Percentiles rank a stretch among this genome's conserved stretches.
Conservation (phyloP, 495 filamentous ascomycete species). For the Xylaria scruposa region DNA sequence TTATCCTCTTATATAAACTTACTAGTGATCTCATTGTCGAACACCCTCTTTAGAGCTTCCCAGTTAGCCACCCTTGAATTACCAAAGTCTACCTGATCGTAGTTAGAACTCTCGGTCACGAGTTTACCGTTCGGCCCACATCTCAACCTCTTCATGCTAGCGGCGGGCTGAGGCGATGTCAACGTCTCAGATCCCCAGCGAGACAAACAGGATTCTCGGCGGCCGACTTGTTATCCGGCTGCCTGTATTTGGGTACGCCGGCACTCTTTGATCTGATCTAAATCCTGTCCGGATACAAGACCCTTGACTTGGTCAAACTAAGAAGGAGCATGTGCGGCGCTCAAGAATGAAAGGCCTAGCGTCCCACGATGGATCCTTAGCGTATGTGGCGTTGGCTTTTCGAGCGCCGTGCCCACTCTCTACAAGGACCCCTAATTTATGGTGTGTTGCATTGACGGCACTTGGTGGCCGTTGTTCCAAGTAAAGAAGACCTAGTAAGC, state of each 20-base stretch:
- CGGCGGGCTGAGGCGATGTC: not conserved
- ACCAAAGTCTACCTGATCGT: not conserved
- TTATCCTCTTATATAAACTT: not conserved
- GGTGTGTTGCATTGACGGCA: conserved; percentile 3
- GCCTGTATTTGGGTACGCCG: not conserved
- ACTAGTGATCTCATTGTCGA: not conserved
- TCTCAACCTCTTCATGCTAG: not conserved
- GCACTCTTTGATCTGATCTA: not conserved
- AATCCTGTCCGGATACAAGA: not conserved
- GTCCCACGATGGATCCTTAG: not conserved
- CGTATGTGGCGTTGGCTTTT: not conserved
- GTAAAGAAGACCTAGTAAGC: not conserved
- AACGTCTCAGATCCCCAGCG: not conserved
- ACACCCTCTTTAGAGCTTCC: not conserved
- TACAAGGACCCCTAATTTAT: not conserved
- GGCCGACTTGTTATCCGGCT: not conserved
- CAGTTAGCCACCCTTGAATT: not conserved
- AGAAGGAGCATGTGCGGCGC: not conserved
- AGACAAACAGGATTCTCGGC: not conserved
- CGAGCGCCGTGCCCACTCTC: not conserved
- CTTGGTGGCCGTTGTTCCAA: not conserved
- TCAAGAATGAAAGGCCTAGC: not conserved
- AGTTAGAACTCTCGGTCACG: conserved; percentile 1
- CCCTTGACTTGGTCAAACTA: not conserved
- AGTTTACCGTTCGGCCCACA: not conserved